phyloP scores from a whole-genome alignment of 2,329 filamentous ascomycete genomes.

The Aureobasidium sp. region DNA sequence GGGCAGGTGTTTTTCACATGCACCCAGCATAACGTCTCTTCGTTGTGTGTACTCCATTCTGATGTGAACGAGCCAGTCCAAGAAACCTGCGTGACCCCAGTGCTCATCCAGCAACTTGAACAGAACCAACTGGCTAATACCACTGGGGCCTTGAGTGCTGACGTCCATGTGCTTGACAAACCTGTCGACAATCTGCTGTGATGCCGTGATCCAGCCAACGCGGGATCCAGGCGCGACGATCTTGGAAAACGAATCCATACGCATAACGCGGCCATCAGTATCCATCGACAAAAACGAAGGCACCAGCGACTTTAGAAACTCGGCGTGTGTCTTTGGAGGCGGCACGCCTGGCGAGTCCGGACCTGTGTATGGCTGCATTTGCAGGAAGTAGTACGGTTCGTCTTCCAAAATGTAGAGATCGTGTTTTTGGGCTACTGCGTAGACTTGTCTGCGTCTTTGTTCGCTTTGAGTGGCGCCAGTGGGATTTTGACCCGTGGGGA shows the following conservation, averaged over 20 bases:
- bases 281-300: conserved; percentile 75
- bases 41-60: conserved; percentile 72
- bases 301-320: conserved; percentile 65
- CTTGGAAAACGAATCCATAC: conserved; percentile 90
- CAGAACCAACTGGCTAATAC: conserved; percentile 73
- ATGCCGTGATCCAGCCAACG: conserved; percentile 81
- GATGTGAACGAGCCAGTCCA: conserved; percentile 81
- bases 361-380: conserved; percentile 69
- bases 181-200: conserved; percentile 73
- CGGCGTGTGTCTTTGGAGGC: conserved; percentile 54
- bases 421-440: conserved; percentile 71
- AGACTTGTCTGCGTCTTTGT: conserved; percentile 62
- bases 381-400: conserved; percentile 90
- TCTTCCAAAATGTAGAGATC: conserved; percentile 84
- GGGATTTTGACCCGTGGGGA: conserved; percentile 81
- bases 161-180: conserved; percentile 77
- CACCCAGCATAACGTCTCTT: conserved; percentile 65
- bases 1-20: conserved; percentile 73
- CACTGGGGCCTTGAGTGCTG: conserved; percentile 75
- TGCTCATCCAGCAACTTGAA: conserved; percentile 87
- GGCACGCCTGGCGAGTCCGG: conserved; percentile 43
- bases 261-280: conserved; percentile 76
- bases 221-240: conserved; percentile 76
- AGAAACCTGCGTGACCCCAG: conserved; percentile 87
- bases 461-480: conserved; percentile 73